A percentile compares a stretch with the other conserved stretches of the same genome.
These are phyloP conservation scores for Colletotrichum eleusines DNA, from an alignment of 2,329 filamentous ascomycete species.

Conservation along the genomic window DNA sequence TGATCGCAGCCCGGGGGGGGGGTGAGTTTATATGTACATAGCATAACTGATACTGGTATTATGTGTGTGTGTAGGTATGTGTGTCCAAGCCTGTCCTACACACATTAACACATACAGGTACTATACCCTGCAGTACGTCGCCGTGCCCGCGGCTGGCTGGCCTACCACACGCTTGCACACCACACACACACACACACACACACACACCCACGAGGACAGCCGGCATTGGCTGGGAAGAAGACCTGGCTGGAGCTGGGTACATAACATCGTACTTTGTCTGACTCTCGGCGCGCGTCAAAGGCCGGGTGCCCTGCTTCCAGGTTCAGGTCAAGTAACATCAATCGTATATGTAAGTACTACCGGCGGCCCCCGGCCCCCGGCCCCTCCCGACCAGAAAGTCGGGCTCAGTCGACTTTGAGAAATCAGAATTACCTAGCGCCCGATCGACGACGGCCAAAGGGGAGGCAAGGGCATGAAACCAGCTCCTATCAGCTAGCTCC, in stretches of 20 bases:
- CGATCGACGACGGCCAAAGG: slow-evolving; percentile 8
- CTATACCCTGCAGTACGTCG: too few relatives aligned
- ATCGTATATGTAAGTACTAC: too few relatives aligned
- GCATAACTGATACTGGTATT: background rate
- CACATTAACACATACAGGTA: too few relatives aligned
- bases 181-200: too few relatives aligned
- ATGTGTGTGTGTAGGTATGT: background rate
- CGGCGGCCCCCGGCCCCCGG: too few relatives aligned
- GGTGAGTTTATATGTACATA: background rate
- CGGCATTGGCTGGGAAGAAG: too few relatives aligned
- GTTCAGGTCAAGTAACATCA: slow-evolving; percentile 5
- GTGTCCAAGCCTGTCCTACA: background rate
- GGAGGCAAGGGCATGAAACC: slow-evolving; percentile 33
- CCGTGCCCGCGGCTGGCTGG: slow-evolving; percentile 4
- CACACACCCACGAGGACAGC: too few relatives aligned
- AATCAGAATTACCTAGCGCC: too few relatives aligned
- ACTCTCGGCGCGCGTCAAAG: background rate
- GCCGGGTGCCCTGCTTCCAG: slow-evolving; percentile 21
- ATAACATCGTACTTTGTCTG: slow-evolving; percentile 23
- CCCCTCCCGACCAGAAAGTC: slow-evolving; percentile 34
- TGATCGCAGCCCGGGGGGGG: background rate
- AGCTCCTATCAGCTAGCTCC: background rate
- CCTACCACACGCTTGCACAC: too few relatives aligned
- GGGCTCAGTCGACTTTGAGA: slow-evolving; percentile 19
- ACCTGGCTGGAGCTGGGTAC: background rate